These are phyloP conservation scores for Pseudisothecium myosuroides DNA, from an alignment of 225 moss, liverwort and hornwort genomes.

Conservation along the genomic window DNA sequence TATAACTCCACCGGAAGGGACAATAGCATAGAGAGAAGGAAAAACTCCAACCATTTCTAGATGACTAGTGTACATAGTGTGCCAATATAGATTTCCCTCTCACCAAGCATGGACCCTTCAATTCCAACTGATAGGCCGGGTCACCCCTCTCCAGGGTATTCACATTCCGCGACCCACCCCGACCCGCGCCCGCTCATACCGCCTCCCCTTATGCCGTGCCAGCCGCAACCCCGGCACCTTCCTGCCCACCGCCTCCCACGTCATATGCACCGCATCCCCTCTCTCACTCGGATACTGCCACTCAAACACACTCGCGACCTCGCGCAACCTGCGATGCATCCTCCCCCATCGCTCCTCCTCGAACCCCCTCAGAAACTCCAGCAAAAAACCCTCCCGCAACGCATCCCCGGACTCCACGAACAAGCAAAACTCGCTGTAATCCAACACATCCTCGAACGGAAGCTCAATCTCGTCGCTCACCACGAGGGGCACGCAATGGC, in stretches of 20 bases:
- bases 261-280: constrained; percentile 35
- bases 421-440: constrained; percentile 20
- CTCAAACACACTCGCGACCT: constrained; percentile 1
- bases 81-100: rapidly evolving
- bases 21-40: background rate
- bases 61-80: background rate
- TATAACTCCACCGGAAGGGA: background rate
- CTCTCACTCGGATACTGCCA: constrained; percentile 1
- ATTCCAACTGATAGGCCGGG: background rate
- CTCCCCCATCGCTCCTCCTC: background rate
- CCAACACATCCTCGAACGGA: constrained; percentile 18
- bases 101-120: background rate
- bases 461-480: constrained; percentile 35
- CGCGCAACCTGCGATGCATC: background rate
- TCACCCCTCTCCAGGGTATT: background rate
- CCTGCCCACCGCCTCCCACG: constrained; percentile 13
- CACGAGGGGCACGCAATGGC: constrained; percentile 21
- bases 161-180: background rate
- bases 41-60: background rate
- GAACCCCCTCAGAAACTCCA: background rate
- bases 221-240: constrained; percentile 2
- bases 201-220: background rate
- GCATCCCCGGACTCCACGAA: background rate
- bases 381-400: background rate
- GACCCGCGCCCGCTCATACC: background rate